Evolutionary conservation across 257 asterid genomes (phyloP), one percentile per base, ranked within the genome.

Genomic region (Solanum appendiculatum): DNA sequence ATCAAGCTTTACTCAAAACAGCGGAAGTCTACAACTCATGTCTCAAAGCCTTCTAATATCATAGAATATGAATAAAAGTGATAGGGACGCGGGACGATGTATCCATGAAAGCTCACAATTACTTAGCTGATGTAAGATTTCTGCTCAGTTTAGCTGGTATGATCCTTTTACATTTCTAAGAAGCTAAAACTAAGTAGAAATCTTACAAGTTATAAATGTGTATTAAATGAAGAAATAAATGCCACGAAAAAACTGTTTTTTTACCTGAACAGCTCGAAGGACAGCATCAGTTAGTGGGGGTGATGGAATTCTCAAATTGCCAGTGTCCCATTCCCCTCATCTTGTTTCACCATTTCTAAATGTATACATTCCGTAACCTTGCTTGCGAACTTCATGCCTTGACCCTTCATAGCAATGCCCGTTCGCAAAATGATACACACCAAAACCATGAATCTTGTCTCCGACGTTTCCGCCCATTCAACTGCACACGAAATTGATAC

Each of bases 381-480:
- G 98, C 87, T 94, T 94, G 3, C 94, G 95, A 23, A 98, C 99
- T 86, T 96, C 99, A 18, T 96, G 98, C 99, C 99, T 95, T 1
- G 99, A 95, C 13, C 99, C 99, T 90, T 96, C 98, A 21, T 94
- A 95, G 85, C 95, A 90, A 77, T 96, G 98, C 34, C 99, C 97
- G 40, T 94, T 94, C 36, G 92, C 97, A 16, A 96, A 96, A 83
- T 92, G 94, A 87, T 96, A 78, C 40, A 78, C 84, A 78, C 84
- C 84, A 44, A 78, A 78, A 44, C 84, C 84, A 44, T 78, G 84
- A 95, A 95, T 89, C 91, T 91, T 96, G 44, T 63, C 77, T 31
- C 42, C 15, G 9, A 31, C 33, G 10, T 29, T 44, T 66, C 18
- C 77, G 33, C 46, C 73, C 51, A 68, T 74, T 44, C 82, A 37